Evolutionary conservation across 176 grass and related monocot species (phyloP).

Genomic region (barley (Hordeum vulgare)): MorexV3_pseudomolecules_assembly NC_058520.1:534993146-534993645

Average conservation of each 20-base stretch:
- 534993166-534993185: too few species aligned
- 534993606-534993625: slow-evolving; percentile 23
- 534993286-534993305: too few species aligned
- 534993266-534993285: too few species aligned
- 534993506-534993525: slow-evolving; percentile 19
- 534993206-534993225: too few species aligned
- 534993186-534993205: too few species aligned
- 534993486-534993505: slow-evolving; percentile 5
- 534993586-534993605: not conserved
- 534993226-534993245: too few species aligned
- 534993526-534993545: slow-evolving; percentile 21
- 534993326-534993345: not conserved
- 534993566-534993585: slow-evolving; percentile 17
- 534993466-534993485: slow-evolving; percentile 16
- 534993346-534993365: not conserved
- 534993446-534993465: slow-evolving; percentile 12
- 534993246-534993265: too few species aligned
- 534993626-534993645: not conserved
- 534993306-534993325: too few species aligned
- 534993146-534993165: too few species aligned
- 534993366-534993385: not conserved
- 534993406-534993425: slow-evolving; percentile 10
- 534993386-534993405: not conserved
- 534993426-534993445: slow-evolving; percentile 24
- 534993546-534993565: slow-evolving; percentile 15